Percentiles rank a stretch among this genome's conserved stretches.
Evolutionary conservation across 176 grass and related monocot genomes (phyloP).

Genomic region (Zoysia japonica): DNA sequence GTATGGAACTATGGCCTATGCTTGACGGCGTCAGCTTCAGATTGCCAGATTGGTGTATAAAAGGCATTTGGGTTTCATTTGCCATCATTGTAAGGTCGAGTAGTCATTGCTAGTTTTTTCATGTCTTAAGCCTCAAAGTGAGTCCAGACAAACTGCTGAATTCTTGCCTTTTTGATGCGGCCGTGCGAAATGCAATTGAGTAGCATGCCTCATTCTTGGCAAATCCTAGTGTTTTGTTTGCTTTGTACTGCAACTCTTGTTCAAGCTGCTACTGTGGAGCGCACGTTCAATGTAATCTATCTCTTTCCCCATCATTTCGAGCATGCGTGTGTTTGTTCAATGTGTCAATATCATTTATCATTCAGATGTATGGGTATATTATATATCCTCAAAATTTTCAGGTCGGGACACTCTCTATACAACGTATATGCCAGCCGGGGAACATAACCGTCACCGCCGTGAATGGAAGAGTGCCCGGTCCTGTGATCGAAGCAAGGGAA

Average conservation of each 20-base stretch:
- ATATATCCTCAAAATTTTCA: slow-evolving; percentile 12
- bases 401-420: slow-evolving; percentile 54
- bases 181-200: not conserved
- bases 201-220: slow-evolving; percentile 31
- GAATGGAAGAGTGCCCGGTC: slow-evolving; percentile 54
- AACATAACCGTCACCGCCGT: slow-evolving; percentile 46
- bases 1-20: not conserved
- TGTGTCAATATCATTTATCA: not conserved
- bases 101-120: not conserved
- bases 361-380: not conserved
- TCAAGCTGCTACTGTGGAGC: slow-evolving; percentile 56
- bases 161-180: too few species aligned
- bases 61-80: slow-evolving; percentile 7
- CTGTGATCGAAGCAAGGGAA: slow-evolving; percentile 46
- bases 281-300: slow-evolving; percentile 59
- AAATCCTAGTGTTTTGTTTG: slow-evolving; percentile 35
- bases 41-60: slow-evolving; percentile 24
- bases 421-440: slow-evolving; percentile 44
- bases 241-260: slow-evolving; percentile 26
- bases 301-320: not conserved
- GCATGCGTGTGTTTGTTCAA: too few species aligned
- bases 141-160: not conserved
- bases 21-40: not conserved
- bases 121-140: not conserved
- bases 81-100: not conserved